Conservation (phyloP, 1,284 basidiomycete species). For the Schizophyllum commune region DNA sequence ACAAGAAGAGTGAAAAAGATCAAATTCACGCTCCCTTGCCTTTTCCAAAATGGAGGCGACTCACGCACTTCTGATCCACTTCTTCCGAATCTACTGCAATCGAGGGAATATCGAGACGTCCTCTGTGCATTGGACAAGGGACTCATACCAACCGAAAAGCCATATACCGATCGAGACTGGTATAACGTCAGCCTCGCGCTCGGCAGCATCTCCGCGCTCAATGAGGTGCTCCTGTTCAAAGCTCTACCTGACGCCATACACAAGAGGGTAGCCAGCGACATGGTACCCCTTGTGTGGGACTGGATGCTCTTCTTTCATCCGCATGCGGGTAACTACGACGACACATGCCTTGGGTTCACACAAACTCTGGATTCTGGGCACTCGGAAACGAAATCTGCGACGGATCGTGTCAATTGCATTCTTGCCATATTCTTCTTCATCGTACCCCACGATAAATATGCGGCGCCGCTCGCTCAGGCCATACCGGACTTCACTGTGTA, state of each 20-base stretch:
- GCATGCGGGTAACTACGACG: not conserved
- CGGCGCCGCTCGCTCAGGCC: too few species aligned
- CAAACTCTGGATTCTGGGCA: not conserved
- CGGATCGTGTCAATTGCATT: not conserved
- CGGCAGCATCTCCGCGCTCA: not conserved
- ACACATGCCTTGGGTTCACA: not conserved
- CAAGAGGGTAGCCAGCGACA: conserved; percentile 5
- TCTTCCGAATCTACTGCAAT: not conserved
- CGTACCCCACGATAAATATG: not conserved
- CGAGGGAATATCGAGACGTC: not conserved
- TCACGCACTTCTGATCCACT: not conserved
- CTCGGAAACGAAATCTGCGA: not conserved
- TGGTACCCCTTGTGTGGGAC: not conserved
- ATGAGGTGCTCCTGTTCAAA: not conserved
- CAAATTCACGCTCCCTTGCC: not conserved
- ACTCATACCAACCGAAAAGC: not conserved
- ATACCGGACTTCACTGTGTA: not conserved
- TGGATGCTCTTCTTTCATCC: not conserved
- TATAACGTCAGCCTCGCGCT: not conserved
- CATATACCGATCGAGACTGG: not conserved
- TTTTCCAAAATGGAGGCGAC: not conserved
- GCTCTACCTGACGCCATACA: conserved; percentile 19
- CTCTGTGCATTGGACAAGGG: not conserved
- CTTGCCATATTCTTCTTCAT: not conserved
- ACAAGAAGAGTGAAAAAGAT: not conserved